Conservation (phyloP, 2,329 filamentous ascomycete species). For the Colletotrichum sp. region DNA sequence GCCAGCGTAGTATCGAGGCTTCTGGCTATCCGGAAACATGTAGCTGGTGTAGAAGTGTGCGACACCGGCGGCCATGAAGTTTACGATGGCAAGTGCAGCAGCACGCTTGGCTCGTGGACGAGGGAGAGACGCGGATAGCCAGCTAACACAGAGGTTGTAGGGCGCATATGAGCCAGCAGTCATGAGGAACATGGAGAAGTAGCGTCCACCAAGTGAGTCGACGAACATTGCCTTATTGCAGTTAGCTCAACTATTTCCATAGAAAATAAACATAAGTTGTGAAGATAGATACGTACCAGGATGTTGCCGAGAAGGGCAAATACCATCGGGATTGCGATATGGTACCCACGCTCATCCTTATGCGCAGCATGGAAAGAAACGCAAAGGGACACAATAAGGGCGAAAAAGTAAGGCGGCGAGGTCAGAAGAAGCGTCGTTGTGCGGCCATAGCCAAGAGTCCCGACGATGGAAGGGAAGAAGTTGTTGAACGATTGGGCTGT, state of each 20-base stretch:
- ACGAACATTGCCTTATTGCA: background rate
- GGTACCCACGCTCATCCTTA: slow-evolving; percentile 65
- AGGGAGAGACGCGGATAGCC: slow-evolving; percentile 31
- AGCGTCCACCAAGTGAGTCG: slow-evolving; percentile 16
- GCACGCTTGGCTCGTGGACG: slow-evolving; percentile 41
- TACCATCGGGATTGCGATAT: slow-evolving; percentile 55
- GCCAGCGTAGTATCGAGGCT: slow-evolving; percentile 33
- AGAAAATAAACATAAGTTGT: rapidly evolving
- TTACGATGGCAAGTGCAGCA: slow-evolving; percentile 37
- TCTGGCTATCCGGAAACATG: slow-evolving; percentile 34
- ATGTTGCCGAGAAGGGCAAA: slow-evolving; percentile 42
- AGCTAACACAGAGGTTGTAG: slow-evolving; percentile 39
- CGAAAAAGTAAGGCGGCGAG: slow-evolving; percentile 61
- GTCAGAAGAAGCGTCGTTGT: slow-evolving; percentile 59
- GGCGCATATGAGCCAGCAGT: slow-evolving; percentile 35
- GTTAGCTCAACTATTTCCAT: background rate
- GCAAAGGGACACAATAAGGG: slow-evolving; percentile 57
- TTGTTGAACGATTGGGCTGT: slow-evolving; percentile 38
- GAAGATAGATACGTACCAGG: background rate
- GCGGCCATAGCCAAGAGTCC: slow-evolving; percentile 59
- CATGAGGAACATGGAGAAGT: slow-evolving; percentile 28
- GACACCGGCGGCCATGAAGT: slow-evolving; percentile 29
- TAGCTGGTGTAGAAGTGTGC: slow-evolving; percentile 34
- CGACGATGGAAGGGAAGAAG: slow-evolving; percentile 56
- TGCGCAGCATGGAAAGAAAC: slow-evolving; percentile 68